Conservation (phyloP, 23 red algal genomes). For the Agarophyton chilense region DNA sequence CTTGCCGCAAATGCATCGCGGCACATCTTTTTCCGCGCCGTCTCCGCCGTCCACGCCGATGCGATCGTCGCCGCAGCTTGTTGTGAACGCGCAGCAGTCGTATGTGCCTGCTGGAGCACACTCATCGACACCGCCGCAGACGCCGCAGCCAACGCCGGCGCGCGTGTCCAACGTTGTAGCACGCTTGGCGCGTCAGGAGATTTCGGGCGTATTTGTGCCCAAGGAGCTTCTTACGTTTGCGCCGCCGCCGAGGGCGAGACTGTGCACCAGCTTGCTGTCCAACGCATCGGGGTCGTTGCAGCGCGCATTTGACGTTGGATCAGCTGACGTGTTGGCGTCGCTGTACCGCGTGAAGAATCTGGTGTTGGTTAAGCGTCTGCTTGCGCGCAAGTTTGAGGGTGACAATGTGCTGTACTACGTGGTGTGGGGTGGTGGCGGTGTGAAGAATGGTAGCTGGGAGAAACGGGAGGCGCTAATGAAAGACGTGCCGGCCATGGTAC, state of each 20-base stretch:
- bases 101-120: neutral
- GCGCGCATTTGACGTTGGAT: conserved; percentile 23
- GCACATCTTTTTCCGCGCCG: neutral
- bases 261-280: neutral
- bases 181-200: neutral
- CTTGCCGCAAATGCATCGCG: neutral
- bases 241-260: conserved; percentile 24
- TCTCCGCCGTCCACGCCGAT: neutral
- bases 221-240: conserved; percentile 2
- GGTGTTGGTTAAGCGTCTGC: conserved; percentile 19
- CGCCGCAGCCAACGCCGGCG: neutral
- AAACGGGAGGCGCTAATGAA: conserved; percentile 47
- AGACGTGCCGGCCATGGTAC: conserved; percentile 56
- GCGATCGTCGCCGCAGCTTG: neutral
- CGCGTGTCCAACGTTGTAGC: conserved; percentile 7
- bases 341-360: conserved; percentile 6
- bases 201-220: conserved; percentile 22
- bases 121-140: neutral
- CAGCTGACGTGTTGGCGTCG: neutral
- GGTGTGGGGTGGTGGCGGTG: conserved; percentile 27
- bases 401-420: conserved; percentile 40
- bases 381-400: conserved; percentile 21
- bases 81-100: neutral
- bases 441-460: conserved; percentile 62
- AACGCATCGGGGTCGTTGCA: conserved; percentile 12